Conservation (phyloP, 2,329 filamentous ascomycete genomes). For the Byssochlamys sp. region DNA sequence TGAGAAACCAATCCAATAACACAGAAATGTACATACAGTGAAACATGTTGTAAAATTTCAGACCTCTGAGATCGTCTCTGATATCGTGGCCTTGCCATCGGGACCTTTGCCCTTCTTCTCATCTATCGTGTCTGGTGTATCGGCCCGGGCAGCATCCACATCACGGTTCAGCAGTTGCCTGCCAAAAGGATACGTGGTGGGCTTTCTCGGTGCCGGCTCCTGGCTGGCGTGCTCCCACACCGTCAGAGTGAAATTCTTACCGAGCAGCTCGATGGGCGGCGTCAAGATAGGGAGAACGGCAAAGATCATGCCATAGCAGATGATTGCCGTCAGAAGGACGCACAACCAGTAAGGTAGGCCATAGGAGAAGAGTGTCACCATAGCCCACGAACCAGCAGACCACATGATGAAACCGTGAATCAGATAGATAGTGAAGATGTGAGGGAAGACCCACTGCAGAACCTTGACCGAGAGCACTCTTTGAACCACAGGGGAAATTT, state of each 20-base stretch:
- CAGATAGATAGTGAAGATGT: conserved; percentile 43
- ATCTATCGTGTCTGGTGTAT: background rate
- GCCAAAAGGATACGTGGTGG: conserved; percentile 10
- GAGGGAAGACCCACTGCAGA: conserved; percentile 38
- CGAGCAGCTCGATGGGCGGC: conserved; percentile 11
- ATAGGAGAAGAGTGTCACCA: conserved; percentile 9
- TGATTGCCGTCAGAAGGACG: conserved; percentile 11
- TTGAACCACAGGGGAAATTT: conserved; percentile 30
- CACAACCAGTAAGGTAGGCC: conserved; percentile 18
- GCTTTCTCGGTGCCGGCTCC: conserved; percentile 7
- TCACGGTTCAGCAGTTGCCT: conserved; percentile 3
- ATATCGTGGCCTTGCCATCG: background rate
- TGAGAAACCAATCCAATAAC: background rate
- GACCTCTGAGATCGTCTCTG: background rate
- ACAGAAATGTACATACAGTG: background rate
- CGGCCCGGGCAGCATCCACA: background rate
- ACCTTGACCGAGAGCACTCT: conserved; percentile 31
- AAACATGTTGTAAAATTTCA: background rate
- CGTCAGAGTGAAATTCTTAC: conserved; percentile 8
- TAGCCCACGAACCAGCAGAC: conserved; percentile 17
- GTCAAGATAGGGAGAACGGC: conserved; percentile 13
- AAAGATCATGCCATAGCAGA: conserved; percentile 11
- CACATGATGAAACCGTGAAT: conserved; percentile 34
- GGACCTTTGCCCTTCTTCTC: background rate
- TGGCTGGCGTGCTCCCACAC: conserved; percentile 8